Conservation (phyloP, 192 early-diverging fungal genomes). For the Mortierella alpina region DNA sequence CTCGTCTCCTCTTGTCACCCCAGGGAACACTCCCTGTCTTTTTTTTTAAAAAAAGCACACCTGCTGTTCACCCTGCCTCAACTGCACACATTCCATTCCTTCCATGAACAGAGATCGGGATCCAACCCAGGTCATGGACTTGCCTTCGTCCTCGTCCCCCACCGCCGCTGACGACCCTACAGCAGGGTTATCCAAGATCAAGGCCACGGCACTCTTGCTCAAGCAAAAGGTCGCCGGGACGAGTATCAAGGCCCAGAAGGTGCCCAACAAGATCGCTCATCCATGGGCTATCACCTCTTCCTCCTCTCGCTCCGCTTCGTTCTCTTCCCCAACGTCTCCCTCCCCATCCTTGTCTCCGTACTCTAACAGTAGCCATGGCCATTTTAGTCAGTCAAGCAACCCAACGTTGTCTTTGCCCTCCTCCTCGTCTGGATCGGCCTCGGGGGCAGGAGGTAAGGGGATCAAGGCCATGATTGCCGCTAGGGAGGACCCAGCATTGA, state of each 20-base stretch:
- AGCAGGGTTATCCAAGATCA: constrained; percentile 46
- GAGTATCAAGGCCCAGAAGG: constrained; percentile 26
- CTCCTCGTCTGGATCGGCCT: background rate
- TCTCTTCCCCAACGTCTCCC: constrained; percentile 16
- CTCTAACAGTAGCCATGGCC: background rate
- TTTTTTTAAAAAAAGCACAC: too few relatives aligned
- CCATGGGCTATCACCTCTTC: constrained; percentile 12
- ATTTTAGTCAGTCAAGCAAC: too few relatives aligned
- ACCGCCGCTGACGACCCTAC: background rate
- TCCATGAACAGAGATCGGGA: constrained; percentile 37
- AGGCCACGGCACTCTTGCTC: constrained; percentile 38
- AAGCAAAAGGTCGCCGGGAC: constrained; percentile 51
- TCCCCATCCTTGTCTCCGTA: background rate
- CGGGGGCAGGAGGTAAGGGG: background rate
- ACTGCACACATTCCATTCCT: background rate
- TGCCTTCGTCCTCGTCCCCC: background rate
- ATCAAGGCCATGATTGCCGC: constrained; percentile 53
- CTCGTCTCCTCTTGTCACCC: background rate
- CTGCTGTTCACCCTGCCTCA: background rate
- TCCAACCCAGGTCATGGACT: constrained; percentile 27
- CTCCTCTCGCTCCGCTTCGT: constrained; percentile 22
- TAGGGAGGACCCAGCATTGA: constrained; percentile 39
- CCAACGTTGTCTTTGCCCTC: background rate
- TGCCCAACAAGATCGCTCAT: constrained; percentile 47
- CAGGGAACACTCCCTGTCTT: background rate